Evolutionary conservation across 1,284 basidiomycete species (phyloP), one percentile per base, ranked within the genome.

Genomic region (Tetrapyrgos nigripes): DNA sequence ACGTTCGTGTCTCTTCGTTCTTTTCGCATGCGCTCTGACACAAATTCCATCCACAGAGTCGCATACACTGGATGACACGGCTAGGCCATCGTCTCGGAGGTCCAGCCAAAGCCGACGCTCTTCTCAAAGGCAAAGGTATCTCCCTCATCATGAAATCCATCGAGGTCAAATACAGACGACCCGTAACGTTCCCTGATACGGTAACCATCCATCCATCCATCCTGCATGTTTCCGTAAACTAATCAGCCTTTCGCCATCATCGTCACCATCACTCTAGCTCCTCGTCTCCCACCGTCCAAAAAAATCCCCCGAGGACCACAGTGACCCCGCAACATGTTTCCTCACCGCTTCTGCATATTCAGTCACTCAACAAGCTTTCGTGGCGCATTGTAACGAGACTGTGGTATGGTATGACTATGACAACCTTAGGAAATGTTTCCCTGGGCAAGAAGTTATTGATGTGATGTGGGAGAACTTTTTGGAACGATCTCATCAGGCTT

Each of bases 321-420:
- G 62, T 1, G 75, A 78, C 55, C 68, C 71, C 9, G 71, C 80
- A 49, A 70, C 77, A 56, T 85, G 91, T 68, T 70, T 76, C 50
- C 73, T 86, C 37, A 72, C 72, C 14, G 82, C 82, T 8, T 79
- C 79, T 21, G 84, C 87, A 19, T 91, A 85, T 72, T 90, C 88
- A 9, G 79, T 87, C 48, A 67, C 76, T 8, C 89, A 91, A 68
- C 76, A 79, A 43, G 73, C 79, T 8, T 77, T 89, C 54, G 89
- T 91, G 4, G 82, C 88, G 1, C 81, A 86, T 59, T 83, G 85
- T 1, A 83, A 85, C 66, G 84, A 86, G 53, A 79, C 80, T 4
- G 69, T 89, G 24, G 89, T 90, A 10, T 92, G 90, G 90, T 92
- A 91, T 59, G 85, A 90, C 68, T 91, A 91, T 62, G 86, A 89